Percentiles rank a stretch among this genome's conserved stretches.
Evolutionary conservation across 495 filamentous ascomycete genomes (phyloP).

Genomic region (Elaphomyces granulatus): DNA sequence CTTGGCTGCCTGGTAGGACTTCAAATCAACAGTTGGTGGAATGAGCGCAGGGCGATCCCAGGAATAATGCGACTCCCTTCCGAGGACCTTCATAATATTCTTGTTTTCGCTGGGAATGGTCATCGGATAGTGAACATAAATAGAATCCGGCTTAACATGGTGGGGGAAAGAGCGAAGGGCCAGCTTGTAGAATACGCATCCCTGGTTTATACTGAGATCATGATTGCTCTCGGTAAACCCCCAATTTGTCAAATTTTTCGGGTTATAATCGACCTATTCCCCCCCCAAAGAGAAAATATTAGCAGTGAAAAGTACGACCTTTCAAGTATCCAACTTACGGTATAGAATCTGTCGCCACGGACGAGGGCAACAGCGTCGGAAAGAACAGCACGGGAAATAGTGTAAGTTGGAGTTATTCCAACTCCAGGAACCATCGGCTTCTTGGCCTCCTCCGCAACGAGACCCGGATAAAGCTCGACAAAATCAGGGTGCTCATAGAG

Average conservation of each 20-base stretch:
- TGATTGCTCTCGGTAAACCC: slow-evolving; percentile 60
- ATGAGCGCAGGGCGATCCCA: slow-evolving; percentile 47
- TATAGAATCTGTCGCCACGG: slow-evolving; percentile 40
- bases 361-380: slow-evolving; percentile 42
- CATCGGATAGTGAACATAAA: slow-evolving; percentile 84
- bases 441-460: slow-evolving; percentile 41
- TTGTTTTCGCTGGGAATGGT: slow-evolving; percentile 60
- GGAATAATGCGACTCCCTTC: slow-evolving; percentile 54
- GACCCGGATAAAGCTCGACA: slow-evolving; percentile 50
- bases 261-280: slow-evolving; percentile 50
- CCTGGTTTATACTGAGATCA: slow-evolving; percentile 59
- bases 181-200: slow-evolving; percentile 77
- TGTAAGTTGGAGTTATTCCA: slow-evolving; percentile 43
- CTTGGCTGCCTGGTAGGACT: slow-evolving; percentile 47
- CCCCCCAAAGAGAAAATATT: too few relatives aligned
- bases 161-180: slow-evolving; percentile 66
- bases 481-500: slow-evolving; percentile 48
- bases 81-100: slow-evolving; percentile 59
- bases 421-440: slow-evolving; percentile 39
- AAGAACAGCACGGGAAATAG: slow-evolving; percentile 38
- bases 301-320: too few relatives aligned
- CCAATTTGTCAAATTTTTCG: slow-evolving; percentile 68
- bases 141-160: slow-evolving; percentile 62
- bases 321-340: slow-evolving; percentile 24
- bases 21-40: slow-evolving; percentile 37